These are phyloP conservation scores for Breviolum minutum DNA, from an alignment of 73 alveolate genomes.

Conservation along the genomic window DNA sequence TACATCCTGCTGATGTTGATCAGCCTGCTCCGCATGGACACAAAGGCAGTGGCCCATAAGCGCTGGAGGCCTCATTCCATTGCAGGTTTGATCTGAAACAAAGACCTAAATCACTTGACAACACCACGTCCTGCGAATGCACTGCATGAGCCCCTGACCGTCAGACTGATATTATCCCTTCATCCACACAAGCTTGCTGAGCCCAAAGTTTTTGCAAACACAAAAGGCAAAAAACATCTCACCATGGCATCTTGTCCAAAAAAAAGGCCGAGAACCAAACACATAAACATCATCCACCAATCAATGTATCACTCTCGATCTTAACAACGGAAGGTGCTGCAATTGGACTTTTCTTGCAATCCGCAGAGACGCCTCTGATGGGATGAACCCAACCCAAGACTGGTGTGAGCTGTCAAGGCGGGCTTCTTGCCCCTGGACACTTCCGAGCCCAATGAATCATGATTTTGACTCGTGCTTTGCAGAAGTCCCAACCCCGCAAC, in stretches of 20 bases:
- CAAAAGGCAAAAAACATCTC: too few relatives aligned
- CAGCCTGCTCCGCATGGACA: slow-evolving; percentile 92
- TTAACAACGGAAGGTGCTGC: neutral
- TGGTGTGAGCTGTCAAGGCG: neutral
- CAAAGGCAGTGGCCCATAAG: slow-evolving; percentile 94
- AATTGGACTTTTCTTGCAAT: neutral
- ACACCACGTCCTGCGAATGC: neutral
- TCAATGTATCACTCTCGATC: too few relatives aligned
- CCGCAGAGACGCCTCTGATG: neutral
- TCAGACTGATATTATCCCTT: neutral
- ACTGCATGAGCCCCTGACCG: neutral
- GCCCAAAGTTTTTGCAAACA: neutral
- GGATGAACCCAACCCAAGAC: neutral
- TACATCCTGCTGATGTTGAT: slow-evolving; percentile 91
- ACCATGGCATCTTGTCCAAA: too few relatives aligned
- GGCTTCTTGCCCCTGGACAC: neutral
- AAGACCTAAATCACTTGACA: neutral
- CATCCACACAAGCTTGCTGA: slow-evolving; percentile 18
- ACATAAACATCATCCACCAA: too few relatives aligned
- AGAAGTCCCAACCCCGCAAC: slow-evolving; percentile 69
- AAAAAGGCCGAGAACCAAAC: too few relatives aligned
- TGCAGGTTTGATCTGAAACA: neutral
- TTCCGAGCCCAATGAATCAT: slow-evolving; percentile 39
- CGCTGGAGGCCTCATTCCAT: neutral
- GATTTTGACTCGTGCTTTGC: slow-evolving; percentile 47